phyloP scores from a whole-genome alignment of 306 rosid species.

The Prunus fruticosa region DNA sequence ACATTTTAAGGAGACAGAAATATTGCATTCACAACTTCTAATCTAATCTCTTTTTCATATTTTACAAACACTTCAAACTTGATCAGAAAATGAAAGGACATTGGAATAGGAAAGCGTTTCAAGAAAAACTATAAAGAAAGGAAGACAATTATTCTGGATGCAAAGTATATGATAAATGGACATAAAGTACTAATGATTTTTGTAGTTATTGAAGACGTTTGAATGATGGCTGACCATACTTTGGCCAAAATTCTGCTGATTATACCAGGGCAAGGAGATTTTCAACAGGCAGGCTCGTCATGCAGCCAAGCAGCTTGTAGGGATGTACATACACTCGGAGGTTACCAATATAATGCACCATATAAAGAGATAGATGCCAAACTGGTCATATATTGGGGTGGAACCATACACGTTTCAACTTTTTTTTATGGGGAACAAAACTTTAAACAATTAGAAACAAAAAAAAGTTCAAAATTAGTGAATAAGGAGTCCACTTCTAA shows the following conservation, averaged over 20 bases:
- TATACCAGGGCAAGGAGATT: neutral
- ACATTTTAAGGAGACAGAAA: neutral
- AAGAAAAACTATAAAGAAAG: neutral
- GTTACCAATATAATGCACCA: too few species aligned
- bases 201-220: neutral
- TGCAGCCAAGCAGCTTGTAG: neutral
- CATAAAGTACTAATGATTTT: neutral
- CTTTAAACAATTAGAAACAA: neutral
- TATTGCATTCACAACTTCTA: neutral
- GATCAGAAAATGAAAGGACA: neutral
- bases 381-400: neutral
- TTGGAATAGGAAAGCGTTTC: neutral
- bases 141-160: neutral
- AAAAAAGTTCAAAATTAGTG: neutral
- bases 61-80: neutral
- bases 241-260: neutral
- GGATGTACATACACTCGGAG: neutral
- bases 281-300: too few species aligned
- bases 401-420: too few species aligned
- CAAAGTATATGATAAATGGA: neutral
- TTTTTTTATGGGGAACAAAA: too few species aligned
- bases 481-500: neutral
- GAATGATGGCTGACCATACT: neutral
- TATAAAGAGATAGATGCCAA: neutral
- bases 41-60: neutral